A percentile compares a stretch with the other conserved stretches of the same genome.
Evolutionary conservation across 2,329 filamentous ascomycete species (phyloP).

Genomic region (Thermoascus crustaceus): DNA sequence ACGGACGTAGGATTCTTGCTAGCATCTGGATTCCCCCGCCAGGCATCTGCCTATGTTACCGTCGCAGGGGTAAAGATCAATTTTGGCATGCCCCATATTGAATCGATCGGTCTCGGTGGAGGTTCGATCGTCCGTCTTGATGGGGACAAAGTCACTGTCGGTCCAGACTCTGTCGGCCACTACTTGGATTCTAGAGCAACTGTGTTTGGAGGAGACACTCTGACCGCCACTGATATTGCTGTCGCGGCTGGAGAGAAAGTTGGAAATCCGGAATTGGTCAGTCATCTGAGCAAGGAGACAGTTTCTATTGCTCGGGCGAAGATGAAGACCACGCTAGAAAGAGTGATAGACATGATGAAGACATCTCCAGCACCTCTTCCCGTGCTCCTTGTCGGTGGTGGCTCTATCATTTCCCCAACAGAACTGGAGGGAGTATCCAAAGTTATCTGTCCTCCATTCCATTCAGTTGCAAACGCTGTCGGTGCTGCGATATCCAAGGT

Average conservation of each 20-base stretch:
- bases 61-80: slow-evolving; percentile 53
- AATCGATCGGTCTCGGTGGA: slow-evolving; percentile 51
- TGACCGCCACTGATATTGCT: slow-evolving; percentile 48
- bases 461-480: slow-evolving; percentile 51
- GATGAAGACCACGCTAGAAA: slow-evolving; percentile 42
- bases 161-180: slow-evolving; percentile 50
- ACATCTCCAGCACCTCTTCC: slow-evolving; percentile 44
- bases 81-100: slow-evolving; percentile 50
- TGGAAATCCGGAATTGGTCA: slow-evolving; percentile 15
- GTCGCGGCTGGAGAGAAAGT: slow-evolving; percentile 14
- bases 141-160: slow-evolving; percentile 36
- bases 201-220: slow-evolving; percentile 46
- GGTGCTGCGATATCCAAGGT: slow-evolving; percentile 51
- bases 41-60: slow-evolving; percentile 51
- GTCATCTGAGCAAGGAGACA: slow-evolving; percentile 9
- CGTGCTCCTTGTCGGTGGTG: slow-evolving; percentile 50
- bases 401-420: slow-evolving; percentile 42
- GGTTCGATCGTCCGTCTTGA: slow-evolving; percentile 38
- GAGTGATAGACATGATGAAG: slow-evolving; percentile 48
- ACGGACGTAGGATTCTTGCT: slow-evolving; percentile 53
- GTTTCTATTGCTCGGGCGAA: slow-evolving; percentile 16
- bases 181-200: slow-evolving; percentile 41
- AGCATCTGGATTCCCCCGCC: slow-evolving; percentile 52
- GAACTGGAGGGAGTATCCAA: slow-evolving; percentile 41
- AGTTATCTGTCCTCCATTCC: slow-evolving; percentile 42